Evolutionary conservation across 495 filamentous ascomycete genomes (phyloP), one percentile per base, ranked within the genome.

Genomic region (Oleoguttula mirabilis): DNA sequence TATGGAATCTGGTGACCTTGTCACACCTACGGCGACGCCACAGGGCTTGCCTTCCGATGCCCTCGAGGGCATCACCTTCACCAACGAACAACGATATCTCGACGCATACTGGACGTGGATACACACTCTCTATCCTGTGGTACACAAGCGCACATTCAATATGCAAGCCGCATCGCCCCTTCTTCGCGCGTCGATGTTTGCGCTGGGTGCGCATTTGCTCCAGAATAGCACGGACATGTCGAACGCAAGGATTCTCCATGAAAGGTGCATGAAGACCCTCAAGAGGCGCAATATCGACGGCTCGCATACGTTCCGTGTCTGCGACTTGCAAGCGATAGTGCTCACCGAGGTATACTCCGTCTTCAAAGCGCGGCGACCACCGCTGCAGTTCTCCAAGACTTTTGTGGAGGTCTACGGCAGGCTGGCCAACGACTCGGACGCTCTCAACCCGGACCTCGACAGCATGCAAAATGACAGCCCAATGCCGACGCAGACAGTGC

Each of bases 41-140:
- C 25, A 28, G n/a, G n/a, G n/a, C n/a, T n/a, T n/a, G n/a, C 25
- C 25, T 7, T 28, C 25, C n/a, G 25, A n/a, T 28, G 25, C n/a
- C 7, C 7, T 7, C 25, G 32, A 15, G 8, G 32, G 12, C 14
- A 28, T 7, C n/a, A 34, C 28, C 6, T 38, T 28, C 21, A 36
- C 17, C 15, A 38, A 45, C 21, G 43, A 43, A 39, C 40, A 61
- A 41, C 52, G 63, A 39, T 65, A 62, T 57, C 49, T 66, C 36
- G 49, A 62, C 24, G 56, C 59, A 48, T 68, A 63, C 51, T 67
- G 64, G 64, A 55, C 48, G 39, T 50, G 53, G 39, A 62, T 65
- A 28, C 61, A 67, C 47, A 59, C 64, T 37, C 45, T 59, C 14
- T 63, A 61, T 45, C 62, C 66, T 21, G 52, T 66, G 30, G 41